Evolutionary conservation across 345 rosid species (phyloP).

Genomic region (Brassica cretica): DNA sequence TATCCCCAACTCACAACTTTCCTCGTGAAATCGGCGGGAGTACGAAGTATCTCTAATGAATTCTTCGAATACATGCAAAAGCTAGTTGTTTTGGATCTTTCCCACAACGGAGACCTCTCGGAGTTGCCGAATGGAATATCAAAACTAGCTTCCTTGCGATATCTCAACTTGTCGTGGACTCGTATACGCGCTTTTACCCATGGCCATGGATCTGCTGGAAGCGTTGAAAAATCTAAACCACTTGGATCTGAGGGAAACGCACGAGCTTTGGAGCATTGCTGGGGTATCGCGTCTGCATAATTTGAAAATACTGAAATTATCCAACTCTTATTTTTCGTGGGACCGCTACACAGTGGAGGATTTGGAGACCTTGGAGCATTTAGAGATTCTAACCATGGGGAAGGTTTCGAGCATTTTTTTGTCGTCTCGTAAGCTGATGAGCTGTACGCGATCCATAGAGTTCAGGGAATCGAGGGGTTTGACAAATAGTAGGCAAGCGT

Average conservation of each 20-base stretch:
- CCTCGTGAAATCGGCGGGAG: background rate
- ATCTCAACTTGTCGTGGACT: background rate
- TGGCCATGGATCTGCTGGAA: background rate
- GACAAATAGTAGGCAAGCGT: background rate
- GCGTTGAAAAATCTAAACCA: background rate
- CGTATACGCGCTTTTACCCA: background rate
- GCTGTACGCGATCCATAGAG: background rate
- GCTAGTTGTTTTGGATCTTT: slow-evolving; percentile 41
- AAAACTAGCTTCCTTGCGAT: background rate
- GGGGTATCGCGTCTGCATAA: background rate
- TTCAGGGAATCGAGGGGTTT: too few species aligned
- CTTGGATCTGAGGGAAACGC: background rate
- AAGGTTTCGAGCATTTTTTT: background rate
- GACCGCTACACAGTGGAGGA: background rate
- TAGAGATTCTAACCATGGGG: background rate
- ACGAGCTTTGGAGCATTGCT: background rate
- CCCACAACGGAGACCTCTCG: background rate
- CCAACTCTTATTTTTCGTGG: background rate
- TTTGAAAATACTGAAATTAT: background rate
- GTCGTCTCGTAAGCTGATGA: background rate
- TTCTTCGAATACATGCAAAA: background rate
- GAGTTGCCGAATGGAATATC: background rate
- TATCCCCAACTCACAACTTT: background rate
- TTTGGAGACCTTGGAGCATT: background rate
- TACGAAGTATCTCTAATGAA: too few species aligned